Base-by-base conservation (phyloP, 495 filamentous ascomycete genomes). In the Lophiostoma macrostomum region DNA sequence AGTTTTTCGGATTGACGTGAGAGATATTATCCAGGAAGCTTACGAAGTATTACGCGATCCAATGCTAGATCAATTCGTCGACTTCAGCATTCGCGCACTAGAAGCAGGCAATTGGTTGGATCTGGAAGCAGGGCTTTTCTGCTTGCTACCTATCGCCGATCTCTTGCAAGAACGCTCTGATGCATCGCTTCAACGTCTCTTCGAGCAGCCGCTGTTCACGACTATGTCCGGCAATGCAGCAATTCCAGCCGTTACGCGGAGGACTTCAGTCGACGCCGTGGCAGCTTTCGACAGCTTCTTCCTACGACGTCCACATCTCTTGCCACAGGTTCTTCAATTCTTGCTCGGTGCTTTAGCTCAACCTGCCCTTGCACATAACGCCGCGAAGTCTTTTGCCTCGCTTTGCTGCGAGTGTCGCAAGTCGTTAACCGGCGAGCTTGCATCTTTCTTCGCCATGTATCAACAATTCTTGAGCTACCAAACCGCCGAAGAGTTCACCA, bases 221-320 rank as follows among this genome's bases (percentile, higher is more conserved):
- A 69, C 86, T 22, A 76, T 88, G 40, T 68, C 73, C 25, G 50
- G 22, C 28, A 41, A 31, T 46, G 73, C 82, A 61, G 71, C 70
- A 13, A 69, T 73, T 40, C 65, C 60, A 24, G 66, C 74, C 16
- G 89, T 38, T 83, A 78, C 85, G n/a, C 80, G 85, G 24, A 83
- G 90, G 62, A 89, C 88, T 5, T 77, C 88, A 19, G 78, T 96
- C 30, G 79, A 81, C 48, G 74, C 90, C 51, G 83, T 96, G 31
- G 86, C 85, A 55, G 78, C 78, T 39, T 96, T 93, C 69, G 80
- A 84, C 27, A 78, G 82, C 30, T 96, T 88, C 70, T 96, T 96
- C 66, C 80, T 86, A 63, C 77, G 81, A 23, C 79, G 89, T 61
- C 73, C 80, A 16, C 74, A 83, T 49, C 76, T 82, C 56, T 77